phyloP scores from a whole-genome alignment of 192 early-diverging fungal genomes.

The Gaertneriomyces sp. region DNA sequence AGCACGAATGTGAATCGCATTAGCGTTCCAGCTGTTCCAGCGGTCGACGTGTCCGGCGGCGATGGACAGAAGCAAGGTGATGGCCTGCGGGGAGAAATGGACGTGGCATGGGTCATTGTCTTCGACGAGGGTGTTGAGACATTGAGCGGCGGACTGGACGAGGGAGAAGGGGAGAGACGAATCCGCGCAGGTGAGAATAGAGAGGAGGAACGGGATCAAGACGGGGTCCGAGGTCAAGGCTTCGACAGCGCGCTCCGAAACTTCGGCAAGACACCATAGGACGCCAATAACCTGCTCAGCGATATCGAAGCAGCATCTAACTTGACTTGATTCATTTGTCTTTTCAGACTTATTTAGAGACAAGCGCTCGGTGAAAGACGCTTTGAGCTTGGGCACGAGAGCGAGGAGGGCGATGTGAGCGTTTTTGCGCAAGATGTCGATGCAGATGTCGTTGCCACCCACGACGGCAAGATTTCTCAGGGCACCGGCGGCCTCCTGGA shows the following conservation, averaged over 20 bases:
- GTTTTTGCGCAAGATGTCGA: constrained; percentile 55
- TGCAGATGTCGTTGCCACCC: constrained; percentile 50
- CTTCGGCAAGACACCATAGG: constrained; percentile 46
- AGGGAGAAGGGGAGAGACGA: constrained; percentile 16
- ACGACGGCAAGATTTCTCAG: constrained; percentile 62
- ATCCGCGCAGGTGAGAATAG: constrained; percentile 12
- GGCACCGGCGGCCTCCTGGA: constrained; percentile 70
- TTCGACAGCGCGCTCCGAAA: constrained; percentile 57
- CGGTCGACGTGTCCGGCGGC: constrained; percentile 9
- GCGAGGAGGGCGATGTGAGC: constrained; percentile 51
- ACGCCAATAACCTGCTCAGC: constrained; percentile 38
- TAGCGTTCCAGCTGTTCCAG: constrained; percentile 43
- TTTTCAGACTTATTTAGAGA: constrained; percentile 22
- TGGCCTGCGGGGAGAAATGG: constrained; percentile 30
- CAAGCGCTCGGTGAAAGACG: not conserved
- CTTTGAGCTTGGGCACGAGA: constrained; percentile 44
- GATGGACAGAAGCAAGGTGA: constrained; percentile 20
- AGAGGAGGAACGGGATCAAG: constrained; percentile 66
- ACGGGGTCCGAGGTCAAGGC: constrained; percentile 66
- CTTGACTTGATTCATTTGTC: constrained; percentile 27
- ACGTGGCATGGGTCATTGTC: constrained; percentile 46
- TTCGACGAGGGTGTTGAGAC: constrained; percentile 78
- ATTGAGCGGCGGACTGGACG: constrained; percentile 54
- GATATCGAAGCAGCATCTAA: constrained; percentile 16
- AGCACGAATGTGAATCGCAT: constrained; percentile 62